Conservation (phyloP, 2,329 filamentous ascomycete genomes). For the Gremmenia infestans region DNA sequence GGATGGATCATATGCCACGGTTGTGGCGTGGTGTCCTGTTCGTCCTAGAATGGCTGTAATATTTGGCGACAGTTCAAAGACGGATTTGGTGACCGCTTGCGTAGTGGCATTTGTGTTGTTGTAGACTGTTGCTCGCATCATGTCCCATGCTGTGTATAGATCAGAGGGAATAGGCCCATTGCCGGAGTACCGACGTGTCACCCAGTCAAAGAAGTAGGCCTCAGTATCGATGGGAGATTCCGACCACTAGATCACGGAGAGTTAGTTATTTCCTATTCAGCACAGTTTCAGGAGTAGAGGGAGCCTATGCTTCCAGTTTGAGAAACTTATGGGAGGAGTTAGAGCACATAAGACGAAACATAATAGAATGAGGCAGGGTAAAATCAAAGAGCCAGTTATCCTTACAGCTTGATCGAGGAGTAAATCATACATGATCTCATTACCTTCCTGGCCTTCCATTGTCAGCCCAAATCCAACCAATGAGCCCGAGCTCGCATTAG, state of each 20-base stretch:
- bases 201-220: constrained; percentile 44
- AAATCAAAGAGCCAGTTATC: too few relatives aligned
- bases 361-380: too few relatives aligned
- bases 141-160: constrained; percentile 43
- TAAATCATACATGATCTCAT: constrained; percentile 48
- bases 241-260: constrained; percentile 33
- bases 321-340: too few relatives aligned
- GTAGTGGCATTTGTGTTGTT: constrained; percentile 43
- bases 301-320: too few relatives aligned
- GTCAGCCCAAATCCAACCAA: constrained; percentile 45
- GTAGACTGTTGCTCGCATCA: constrained; percentile 41
- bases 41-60: constrained; percentile 36
- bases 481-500: constrained; percentile 32
- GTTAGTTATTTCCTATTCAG: too few relatives aligned
- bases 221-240: constrained; percentile 38
- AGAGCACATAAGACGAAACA: too few relatives aligned
- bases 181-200: constrained; percentile 37
- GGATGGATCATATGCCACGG: constrained; percentile 37
- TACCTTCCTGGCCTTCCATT: constrained; percentile 47
- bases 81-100: constrained; percentile 38
- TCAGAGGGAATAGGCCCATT: constrained; percentile 24
- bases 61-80: constrained; percentile 41
- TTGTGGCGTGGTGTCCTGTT: constrained; percentile 39
- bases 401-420: constrained; percentile 42
- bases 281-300: too few relatives aligned